A percentile compares a stretch with the other conserved stretches of the same genome.
Evolutionary conservation across 2,329 filamentous ascomycete species (phyloP).

Genomic region (Trichoderma asperellum): DNA sequence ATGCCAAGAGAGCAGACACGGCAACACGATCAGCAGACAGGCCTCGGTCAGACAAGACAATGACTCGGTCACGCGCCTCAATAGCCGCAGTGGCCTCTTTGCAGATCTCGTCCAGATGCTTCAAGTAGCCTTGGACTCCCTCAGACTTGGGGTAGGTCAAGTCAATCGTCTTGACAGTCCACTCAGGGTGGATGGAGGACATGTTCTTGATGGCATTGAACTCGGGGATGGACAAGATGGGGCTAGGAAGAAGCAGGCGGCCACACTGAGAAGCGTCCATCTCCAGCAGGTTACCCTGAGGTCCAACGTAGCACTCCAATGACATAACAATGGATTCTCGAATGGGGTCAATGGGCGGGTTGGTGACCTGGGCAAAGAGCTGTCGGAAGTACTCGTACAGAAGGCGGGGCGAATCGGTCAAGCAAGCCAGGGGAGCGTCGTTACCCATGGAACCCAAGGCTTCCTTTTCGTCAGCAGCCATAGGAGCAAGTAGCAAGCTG

Average conservation of each 20-base stretch:
- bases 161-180: constrained; percentile 89
- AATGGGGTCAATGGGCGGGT: constrained; percentile 96
- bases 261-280: constrained; percentile 91
- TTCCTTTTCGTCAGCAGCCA: constrained; percentile 97
- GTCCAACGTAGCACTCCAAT: constrained; percentile 91
- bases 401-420: constrained; percentile 85
- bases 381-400: constrained; percentile 97
- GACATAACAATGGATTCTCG: constrained; percentile 99
- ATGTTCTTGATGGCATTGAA: constrained; percentile 88
- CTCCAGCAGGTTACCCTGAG: constrained; percentile 91
- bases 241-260: constrained; percentile 82
- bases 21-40: constrained; percentile 81
- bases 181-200: constrained; percentile 69
- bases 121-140: constrained; percentile 81
- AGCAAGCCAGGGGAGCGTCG: constrained; percentile 87
- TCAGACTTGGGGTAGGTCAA: constrained; percentile 89
- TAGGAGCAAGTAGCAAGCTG: constrained; percentile 85
- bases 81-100: constrained; percentile 82
- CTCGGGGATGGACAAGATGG: constrained; percentile 85
- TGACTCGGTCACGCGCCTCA: constrained; percentile 79
- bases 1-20: constrained; percentile 84
- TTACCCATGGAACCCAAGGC: constrained; percentile 98
- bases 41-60: constrained; percentile 87
- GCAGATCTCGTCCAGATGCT: constrained; percentile 87
- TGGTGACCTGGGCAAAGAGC: constrained; percentile 96